Evolutionary conservation across 1,284 basidiomycete genomes (phyloP), one percentile per base, ranked within the genome.

Genomic region (Ganoderma meredithae): DNA sequence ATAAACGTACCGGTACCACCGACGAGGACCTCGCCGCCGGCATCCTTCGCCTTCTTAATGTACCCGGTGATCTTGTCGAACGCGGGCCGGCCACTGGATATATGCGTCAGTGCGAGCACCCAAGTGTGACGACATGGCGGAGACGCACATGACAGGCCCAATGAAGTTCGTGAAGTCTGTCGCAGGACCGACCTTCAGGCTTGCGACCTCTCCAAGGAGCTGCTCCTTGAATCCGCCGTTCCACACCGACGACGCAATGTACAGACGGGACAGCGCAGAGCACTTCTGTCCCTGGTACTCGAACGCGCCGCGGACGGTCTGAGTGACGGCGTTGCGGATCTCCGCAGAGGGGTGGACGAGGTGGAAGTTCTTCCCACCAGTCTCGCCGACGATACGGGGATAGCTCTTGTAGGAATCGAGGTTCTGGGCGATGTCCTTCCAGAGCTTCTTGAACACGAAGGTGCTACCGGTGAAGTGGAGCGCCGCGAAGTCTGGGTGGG

Each of bases 201-300:
- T 92, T 31, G 90, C 86, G 64, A 92, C 86, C 79, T 97, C 92
- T 44, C 83, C 78, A 69, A 95, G 81, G 60, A 98, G 83, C 78
- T 88, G 86, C 60, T 95, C 89, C 81, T 94, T 94, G 87, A 99
- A 98, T 58, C 95, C 95, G 60, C 83, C 84, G 66, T 91, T 85
- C 98, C 97, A 99, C 62, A 95, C 79, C 3, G 94, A 95, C 56
- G 88, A 83, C 53, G 98, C 90, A 17, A 99, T 95, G 81, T 99
- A 99, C 52, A 95, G 79, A 62, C 97, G 88, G 6, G 96, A 97
- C 39, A 98, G 87, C 0, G 98, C 97, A 41, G 95, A 97, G 81
- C 97, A 99, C 83, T 99, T 99, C 80, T 99, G 98, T 60, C 93
- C 92, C 83, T 97, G 96, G 82, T 99, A 99, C 82, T 99, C 97